Percentiles rank a stretch among this genome's conserved stretches.
Evolutionary conservation across 768 basidiomycete species (phyloP).

Genomic region (Boletus rufocinnamomeus): DNA sequence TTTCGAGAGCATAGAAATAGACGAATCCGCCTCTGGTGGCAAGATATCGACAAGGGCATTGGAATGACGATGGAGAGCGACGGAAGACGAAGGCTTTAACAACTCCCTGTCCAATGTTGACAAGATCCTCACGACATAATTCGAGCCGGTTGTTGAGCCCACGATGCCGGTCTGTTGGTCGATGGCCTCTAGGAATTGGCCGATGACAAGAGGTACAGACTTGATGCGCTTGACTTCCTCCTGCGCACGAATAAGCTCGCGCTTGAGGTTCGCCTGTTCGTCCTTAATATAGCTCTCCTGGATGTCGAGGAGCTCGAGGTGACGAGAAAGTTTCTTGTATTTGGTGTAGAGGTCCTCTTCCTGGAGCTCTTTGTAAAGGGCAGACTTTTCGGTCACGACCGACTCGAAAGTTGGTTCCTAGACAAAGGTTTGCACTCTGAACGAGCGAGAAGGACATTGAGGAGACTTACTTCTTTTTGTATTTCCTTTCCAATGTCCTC

Average conservation of each 20-base stretch:
- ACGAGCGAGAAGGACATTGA: neutral
- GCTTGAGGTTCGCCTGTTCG: slow-evolving; percentile 95
- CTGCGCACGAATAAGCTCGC: slow-evolving; percentile 97
- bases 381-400: slow-evolving; percentile 85
- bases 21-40: slow-evolving; percentile 97
- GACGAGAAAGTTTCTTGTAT: slow-evolving; percentile 94
- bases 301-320: slow-evolving; percentile 93
- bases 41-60: slow-evolving; percentile 98
- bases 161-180: slow-evolving; percentile 98
- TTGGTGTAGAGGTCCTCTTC: slow-evolving; percentile 94
- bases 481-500: slow-evolving; percentile 89
- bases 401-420: slow-evolving; percentile 92
- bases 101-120: slow-evolving; percentile 96
- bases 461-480: slow-evolving; percentile 65
- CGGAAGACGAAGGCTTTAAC: slow-evolving; percentile 94
- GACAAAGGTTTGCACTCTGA: neutral
- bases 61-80: slow-evolving; percentile 98
- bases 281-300: slow-evolving; percentile 98
- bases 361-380: slow-evolving; percentile 83
- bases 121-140: slow-evolving; percentile 96
- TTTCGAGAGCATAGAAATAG: slow-evolving; percentile 90
- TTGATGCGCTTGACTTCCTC: slow-evolving; percentile 99
- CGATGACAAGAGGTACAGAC: slow-evolving; percentile 97
- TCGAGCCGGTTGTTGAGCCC: slow-evolving; percentile 95
- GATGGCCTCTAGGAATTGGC: slow-evolving; percentile 98